Conservation (phyloP, 257 asterid genomes). For the Osmanthus fragrans region DNA sequence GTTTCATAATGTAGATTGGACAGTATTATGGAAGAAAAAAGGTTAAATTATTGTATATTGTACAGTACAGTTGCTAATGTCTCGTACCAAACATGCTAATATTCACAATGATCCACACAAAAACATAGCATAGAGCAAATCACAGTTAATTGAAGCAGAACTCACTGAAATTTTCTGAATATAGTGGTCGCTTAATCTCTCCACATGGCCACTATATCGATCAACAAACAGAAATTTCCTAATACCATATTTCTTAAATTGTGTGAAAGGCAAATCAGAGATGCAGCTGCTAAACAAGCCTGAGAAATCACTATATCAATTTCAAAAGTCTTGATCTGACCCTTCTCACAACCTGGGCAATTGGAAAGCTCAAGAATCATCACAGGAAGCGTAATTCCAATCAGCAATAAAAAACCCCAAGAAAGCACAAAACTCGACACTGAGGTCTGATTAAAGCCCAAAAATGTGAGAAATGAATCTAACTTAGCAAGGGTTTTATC, state of each 20-base stretch:
- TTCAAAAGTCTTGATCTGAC: conserved; percentile 71
- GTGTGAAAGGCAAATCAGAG: conserved; percentile 71
- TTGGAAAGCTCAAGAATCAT: conserved; percentile 58
- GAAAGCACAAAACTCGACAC: conserved; percentile 41
- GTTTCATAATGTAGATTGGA: background rate
- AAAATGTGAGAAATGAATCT: conserved; percentile 40
- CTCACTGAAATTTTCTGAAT: conserved; percentile 68
- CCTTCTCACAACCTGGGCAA: conserved; percentile 69
- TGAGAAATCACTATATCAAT: conserved; percentile 68
- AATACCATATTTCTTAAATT: conserved; percentile 73
- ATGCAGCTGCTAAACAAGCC: conserved; percentile 67
- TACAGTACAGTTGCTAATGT: background rate
- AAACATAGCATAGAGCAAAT: background rate
- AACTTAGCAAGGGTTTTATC: conserved; percentile 56
- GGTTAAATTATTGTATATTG: background rate
- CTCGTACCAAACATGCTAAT: background rate
- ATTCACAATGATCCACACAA: background rate
- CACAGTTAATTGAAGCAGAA: conserved; percentile 25
- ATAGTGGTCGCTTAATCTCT: conserved; percentile 59
- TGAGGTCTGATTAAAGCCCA: conserved; percentile 68
- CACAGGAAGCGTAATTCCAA: conserved; percentile 62
- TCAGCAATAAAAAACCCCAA: conserved; percentile 51
- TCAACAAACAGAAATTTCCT: conserved; percentile 84
- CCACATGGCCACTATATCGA: conserved; percentile 68
- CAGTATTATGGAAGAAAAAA: background rate